Conservation (phyloP, 495 filamentous ascomycete species). For the Aspergillus bridgeri region DNA sequence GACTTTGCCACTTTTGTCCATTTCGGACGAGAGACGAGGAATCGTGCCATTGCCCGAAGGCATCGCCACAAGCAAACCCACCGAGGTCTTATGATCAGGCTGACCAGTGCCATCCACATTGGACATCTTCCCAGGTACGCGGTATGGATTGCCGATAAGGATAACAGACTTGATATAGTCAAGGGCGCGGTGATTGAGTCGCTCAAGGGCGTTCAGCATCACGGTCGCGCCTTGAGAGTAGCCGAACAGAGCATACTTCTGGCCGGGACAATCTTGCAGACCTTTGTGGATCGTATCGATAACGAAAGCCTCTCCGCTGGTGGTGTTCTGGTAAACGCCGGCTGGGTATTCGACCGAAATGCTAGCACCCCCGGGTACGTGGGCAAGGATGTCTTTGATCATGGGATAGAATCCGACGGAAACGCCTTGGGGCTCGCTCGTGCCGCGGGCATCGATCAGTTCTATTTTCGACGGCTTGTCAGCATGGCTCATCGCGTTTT, state of each 20-base stretch:
- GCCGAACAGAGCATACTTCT: conserved; percentile 5
- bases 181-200: not conserved
- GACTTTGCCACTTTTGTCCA: conserved; percentile 3
- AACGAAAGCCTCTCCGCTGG: conserved; percentile 2
- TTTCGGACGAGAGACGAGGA: not conserved
- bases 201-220: not conserved
- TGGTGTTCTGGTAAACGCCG: not conserved
- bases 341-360: conserved; percentile 3
- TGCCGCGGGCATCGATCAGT: conserved; percentile 5
- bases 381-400: conserved; percentile 1
- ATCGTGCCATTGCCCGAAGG: not conserved
- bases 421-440: conserved; percentile 6
- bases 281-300: not conserved
- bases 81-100: not conserved
- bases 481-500: too few relatives aligned
- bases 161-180: not conserved
- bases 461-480: not conserved
- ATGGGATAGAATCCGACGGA: conserved; percentile 3
- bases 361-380: not conserved
- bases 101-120: not conserved
- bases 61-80: not conserved
- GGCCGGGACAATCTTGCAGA: not conserved
- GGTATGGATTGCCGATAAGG: conserved; percentile 3
- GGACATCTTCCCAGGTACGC: conserved; percentile 1
- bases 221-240: conserved; percentile 3